Base-by-base conservation (phyloP, 371 early-diverging fungal genomes). In the Mortierella sp. region DNA sequence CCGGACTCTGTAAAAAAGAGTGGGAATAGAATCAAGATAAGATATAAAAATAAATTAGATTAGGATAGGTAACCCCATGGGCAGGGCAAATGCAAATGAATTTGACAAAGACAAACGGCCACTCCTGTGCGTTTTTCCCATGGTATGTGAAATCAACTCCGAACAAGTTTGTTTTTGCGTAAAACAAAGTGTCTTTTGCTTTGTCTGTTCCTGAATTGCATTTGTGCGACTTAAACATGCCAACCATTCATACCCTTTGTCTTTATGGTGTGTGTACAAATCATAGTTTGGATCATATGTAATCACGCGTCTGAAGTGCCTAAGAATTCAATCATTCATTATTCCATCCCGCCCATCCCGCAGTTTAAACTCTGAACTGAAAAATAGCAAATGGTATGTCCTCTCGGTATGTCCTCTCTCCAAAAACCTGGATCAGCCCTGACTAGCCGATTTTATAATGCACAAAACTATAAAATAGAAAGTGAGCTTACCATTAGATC, bases 401-500 rank as follows among this genome's bases (percentile, higher is more conserved):
- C 35, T 10, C 35, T 10, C 35, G 35, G 6, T 35, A 3, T 35
- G 10, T 10, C 35, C 35, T 35, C 35, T 35, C 35, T 35, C 35
- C 35, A 31, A 12, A 23, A 17, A 47, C 22, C 19, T 17, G 45
- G 12, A n/a, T 47, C 47, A n/a, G 22, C 51, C 12, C 35, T 23
- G 1, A 47, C 22, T 47, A n/a, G 17, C 19, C 40, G 4, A 6
- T 17, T 47, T n/a, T 47, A 6, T 17, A 26, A 26, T 22, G 26
- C 28, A 22, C 26, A 12, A 53, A 53, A 51, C 51, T 23, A 51
- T 51, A 40, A 42, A 32, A 22, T 12, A 47, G 22, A 12, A 12
- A 17, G 49, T 9, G 5, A 23, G 22, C 66, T 47, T 68, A 77
- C 77, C 77, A 55, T 63, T 3, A 77, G 3, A 51, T 77, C 70